These are phyloP conservation scores for Atkinsonella texensis DNA, from an alignment of 2,329 filamentous ascomycete species.

Conservation along the genomic window DNA sequence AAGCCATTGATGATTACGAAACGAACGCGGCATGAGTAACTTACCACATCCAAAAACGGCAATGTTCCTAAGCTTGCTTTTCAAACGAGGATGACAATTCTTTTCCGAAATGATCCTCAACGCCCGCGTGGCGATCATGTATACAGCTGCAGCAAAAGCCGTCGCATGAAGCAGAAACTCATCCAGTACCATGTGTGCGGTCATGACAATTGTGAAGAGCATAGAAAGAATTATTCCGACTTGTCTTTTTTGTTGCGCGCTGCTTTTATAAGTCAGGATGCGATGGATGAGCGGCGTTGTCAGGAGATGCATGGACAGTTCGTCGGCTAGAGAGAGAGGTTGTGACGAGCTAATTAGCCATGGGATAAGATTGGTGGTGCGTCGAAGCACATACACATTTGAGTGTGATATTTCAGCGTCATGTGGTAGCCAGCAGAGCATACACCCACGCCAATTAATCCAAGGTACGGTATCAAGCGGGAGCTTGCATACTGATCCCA, in stretches of 20 bases:
- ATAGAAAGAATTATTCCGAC: conserved; percentile 12
- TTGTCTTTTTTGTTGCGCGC: conserved; percentile 13
- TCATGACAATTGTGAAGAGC: conserved; percentile 23
- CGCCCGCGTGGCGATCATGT: conserved; percentile 20
- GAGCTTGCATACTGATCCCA: conserved; percentile 12
- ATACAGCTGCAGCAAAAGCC: conserved; percentile 22
- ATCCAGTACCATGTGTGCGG: conserved; percentile 29
- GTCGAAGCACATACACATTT: conserved; percentile 18
- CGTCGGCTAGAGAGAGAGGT: conserved; percentile 19
- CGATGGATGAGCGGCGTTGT: conserved; percentile 28
- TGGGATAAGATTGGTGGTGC: background rate
- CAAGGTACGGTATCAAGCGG: conserved; percentile 23
- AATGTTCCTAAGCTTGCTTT: conserved; percentile 11
- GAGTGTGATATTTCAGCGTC: conserved; percentile 23
- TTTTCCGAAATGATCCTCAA: conserved; percentile 20
- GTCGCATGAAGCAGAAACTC: conserved; percentile 28
- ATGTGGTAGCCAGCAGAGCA: conserved; percentile 23
- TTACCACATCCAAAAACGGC: conserved; percentile 12
- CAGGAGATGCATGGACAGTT: conserved; percentile 28
- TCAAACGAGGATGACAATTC: conserved; percentile 15
- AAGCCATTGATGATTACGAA: background rate
- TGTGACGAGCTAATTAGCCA: background rate
- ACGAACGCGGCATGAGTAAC: background rate
- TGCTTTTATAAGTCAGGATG: conserved; percentile 23
- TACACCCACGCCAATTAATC: conserved; percentile 24